These are phyloP conservation scores for Populus hybrid DNA, from an alignment of 441 rosid genomes.

Conservation along the genomic window DNA sequence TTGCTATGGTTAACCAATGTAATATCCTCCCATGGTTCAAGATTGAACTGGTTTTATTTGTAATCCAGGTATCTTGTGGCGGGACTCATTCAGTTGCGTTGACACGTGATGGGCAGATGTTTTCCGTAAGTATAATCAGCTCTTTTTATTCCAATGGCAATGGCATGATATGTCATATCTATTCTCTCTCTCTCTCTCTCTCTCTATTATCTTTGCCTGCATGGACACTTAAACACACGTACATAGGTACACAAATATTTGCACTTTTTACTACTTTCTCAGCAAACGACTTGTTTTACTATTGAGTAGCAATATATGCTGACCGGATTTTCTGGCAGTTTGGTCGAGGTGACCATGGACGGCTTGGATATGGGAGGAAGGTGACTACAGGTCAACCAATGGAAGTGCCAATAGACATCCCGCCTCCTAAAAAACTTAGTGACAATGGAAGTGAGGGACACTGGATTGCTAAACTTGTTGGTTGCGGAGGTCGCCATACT, in stretches of 20 bases:
- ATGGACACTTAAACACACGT: background rate
- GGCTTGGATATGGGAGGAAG: conserved; percentile 90
- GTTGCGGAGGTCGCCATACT: conserved; percentile 95
- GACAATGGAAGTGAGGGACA: conserved; percentile 41
- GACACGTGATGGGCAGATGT: conserved; percentile 78
- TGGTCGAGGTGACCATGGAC: conserved; percentile 97
- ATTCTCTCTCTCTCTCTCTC: background rate
- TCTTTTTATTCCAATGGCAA: background rate
- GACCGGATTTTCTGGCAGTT: conserved; percentile 48
- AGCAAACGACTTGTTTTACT: background rate
- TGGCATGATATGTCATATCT: background rate
- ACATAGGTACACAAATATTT: background rate
- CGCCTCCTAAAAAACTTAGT: conserved; percentile 41
- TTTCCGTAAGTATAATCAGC: conserved; percentile 63
- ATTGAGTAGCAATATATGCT: background rate
- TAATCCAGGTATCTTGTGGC: conserved; percentile 86
- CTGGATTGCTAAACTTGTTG: conserved; percentile 78
- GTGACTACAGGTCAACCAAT: conserved; percentile 86
- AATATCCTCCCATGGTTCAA: background rate
- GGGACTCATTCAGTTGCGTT: conserved; percentile 99
- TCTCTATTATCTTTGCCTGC: background rate
- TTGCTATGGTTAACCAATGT: background rate
- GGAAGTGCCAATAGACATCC: conserved; percentile 72
- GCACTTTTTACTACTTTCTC: background rate
- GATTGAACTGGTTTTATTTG: conserved; percentile 16